Evolutionary conservation across 495 filamentous ascomycete species (phyloP).

Genomic region (Aspergillus diversus): DNA sequence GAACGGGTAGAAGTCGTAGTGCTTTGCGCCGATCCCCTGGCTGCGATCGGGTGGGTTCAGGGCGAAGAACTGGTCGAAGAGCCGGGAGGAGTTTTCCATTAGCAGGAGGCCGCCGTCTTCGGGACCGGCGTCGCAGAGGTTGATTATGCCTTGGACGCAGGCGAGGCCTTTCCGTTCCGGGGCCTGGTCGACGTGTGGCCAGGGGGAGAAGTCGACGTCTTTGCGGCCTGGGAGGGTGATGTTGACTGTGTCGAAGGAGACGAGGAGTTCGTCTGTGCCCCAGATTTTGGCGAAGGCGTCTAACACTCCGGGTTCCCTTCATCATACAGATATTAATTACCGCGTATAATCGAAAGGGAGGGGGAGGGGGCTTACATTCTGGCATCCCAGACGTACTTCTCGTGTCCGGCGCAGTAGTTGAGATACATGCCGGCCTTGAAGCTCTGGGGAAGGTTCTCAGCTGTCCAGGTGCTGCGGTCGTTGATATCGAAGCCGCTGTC

Average conservation of each 20-base stretch:
- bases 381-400: slow-evolving; percentile 21
- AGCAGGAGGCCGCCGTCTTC: slow-evolving; percentile 42
- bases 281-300: slow-evolving; percentile 36
- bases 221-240: slow-evolving; percentile 23
- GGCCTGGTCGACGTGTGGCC: slow-evolving; percentile 36
- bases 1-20: slow-evolving; percentile 36
- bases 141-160: slow-evolving; percentile 49
- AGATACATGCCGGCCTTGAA: slow-evolving; percentile 21
- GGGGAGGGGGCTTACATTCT: neutral
- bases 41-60: slow-evolving; percentile 21
- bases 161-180: slow-evolving; percentile 35
- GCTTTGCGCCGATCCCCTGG: slow-evolving; percentile 5
- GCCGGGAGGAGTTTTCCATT: slow-evolving; percentile 32
- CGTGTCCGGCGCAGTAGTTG: slow-evolving; percentile 15
- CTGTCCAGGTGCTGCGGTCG: slow-evolving; percentile 15
- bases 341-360: neutral
- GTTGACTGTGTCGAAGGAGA: slow-evolving; percentile 35
- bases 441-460: slow-evolving; percentile 18
- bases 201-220: slow-evolving; percentile 24
- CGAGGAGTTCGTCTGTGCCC: slow-evolving; percentile 37
- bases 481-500: slow-evolving; percentile 12
- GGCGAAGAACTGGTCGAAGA: slow-evolving; percentile 39
- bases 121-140: slow-evolving; percentile 36
- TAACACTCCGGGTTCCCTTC: slow-evolving; percentile 29
- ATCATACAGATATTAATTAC: neutral